Conservation (phyloP, 495 filamentous ascomycete genomes). For the Penicillium taxi region DNA sequence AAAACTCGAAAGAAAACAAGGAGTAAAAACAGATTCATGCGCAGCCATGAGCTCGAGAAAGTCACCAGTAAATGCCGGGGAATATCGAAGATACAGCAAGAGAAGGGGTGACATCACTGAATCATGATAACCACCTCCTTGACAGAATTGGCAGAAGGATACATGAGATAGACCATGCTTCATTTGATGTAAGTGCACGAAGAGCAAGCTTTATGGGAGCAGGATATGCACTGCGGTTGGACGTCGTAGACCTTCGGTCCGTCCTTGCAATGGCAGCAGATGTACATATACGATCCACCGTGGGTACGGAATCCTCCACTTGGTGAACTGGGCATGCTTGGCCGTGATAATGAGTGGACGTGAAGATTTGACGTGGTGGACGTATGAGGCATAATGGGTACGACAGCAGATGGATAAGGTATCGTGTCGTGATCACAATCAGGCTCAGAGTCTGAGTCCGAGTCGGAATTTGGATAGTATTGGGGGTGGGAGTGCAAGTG, state of each 20-base stretch:
- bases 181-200: constrained; percentile 27
- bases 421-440: constrained; percentile 12
- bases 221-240: constrained; percentile 28
- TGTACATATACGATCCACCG: constrained; percentile 19
- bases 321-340: neutral
- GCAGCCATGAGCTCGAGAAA: neutral
- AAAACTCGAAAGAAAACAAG: constrained; percentile 1
- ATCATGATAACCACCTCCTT: neutral
- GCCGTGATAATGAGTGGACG: constrained; percentile 7
- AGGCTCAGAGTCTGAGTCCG: too few relatives aligned
- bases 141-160: constrained; percentile 1
- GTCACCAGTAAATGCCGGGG: neutral
- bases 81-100: constrained; percentile 1
- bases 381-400: constrained; percentile 3
- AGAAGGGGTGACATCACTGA: neutral
- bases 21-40: neutral
- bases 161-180: constrained; percentile 4
- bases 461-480: too few relatives aligned
- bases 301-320: constrained; percentile 1
- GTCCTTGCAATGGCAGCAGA: constrained; percentile 36
- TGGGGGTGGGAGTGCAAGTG: constrained; percentile 5
- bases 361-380: constrained; percentile 6
- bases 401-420: constrained; percentile 14
- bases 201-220: constrained; percentile 25
- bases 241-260: constrained; percentile 34